Base-by-base conservation (phyloP, 2,329 filamentous ascomycete species). In the Fusarium decemcellulare region DNA sequence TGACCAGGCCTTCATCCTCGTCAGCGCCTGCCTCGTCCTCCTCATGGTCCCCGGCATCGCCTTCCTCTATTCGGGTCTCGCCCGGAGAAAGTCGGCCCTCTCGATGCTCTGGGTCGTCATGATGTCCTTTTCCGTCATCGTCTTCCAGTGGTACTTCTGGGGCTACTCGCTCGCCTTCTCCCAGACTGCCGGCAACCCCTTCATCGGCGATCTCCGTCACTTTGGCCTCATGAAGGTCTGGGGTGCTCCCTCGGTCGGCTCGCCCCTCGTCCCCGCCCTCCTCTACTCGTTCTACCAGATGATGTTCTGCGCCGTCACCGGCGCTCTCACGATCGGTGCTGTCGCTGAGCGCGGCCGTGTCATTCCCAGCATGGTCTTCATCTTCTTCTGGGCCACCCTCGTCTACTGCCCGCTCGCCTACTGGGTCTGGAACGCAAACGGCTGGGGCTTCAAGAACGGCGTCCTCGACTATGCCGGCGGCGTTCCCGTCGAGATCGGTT, bases 61-160 rank as follows among this genome's bases (percentile, higher is more conserved):
- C 59, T 98, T 99, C 83, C 90, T 99, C 71, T 99, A 99, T 85
- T 98, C 95, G 12, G 96, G 96, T 72, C 91, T 98, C 72, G 95
- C 96, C n/a, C 92, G 96, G 72, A 90, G 96, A 86, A 99, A 99
- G 86, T 98, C 96, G 6, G 96, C 96, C 32, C 88, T 99, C 44
- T 97, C 94, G 70, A 92, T 98, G 86, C 96, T 99, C 77, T 98
- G 95, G 94, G 94, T 95, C 14, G 94, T 92, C 83, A 97, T 99
- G 93, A 95, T 92, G 80, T 96, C 94, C 48, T 92, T 92, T 78
- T 95, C 93, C 50, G 91, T 98, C 78, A 87, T 98, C 79, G 92
- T 93, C 60, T 98, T 99, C 85, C 96, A 99, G 84, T 99, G 96
- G 96, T 98, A 98, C 78, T 98, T 99, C 81, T 98, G 96, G 95